These are phyloP conservation scores for Mycena olivaceomarginata DNA, from an alignment of 768 basidiomycete species.

Conservation along the genomic window DNA sequence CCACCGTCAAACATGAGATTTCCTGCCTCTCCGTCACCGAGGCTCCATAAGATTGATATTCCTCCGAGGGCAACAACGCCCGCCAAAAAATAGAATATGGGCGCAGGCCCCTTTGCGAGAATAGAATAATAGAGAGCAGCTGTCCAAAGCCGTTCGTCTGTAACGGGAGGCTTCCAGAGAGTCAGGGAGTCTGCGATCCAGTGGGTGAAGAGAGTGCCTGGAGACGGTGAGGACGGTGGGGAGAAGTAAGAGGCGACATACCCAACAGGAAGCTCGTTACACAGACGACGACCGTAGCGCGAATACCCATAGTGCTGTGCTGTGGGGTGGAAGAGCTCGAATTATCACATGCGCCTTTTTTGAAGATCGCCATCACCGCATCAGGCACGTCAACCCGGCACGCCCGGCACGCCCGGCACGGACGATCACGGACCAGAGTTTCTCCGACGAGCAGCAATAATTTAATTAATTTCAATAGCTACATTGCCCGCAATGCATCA, in stretches of 20 bases:
- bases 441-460: too few species aligned
- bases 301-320: neutral
- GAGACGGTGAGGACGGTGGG: constrained; percentile 21
- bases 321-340: neutral
- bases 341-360: neutral
- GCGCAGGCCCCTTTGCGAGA: constrained; percentile 78
- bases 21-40: constrained; percentile 84
- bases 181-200: constrained; percentile 97
- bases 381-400: too few species aligned
- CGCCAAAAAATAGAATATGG: constrained; percentile 75
- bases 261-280: constrained; percentile 89
- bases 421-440: too few species aligned
- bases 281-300: constrained; percentile 80
- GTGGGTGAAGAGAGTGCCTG: constrained; percentile 90
- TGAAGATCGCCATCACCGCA: too few species aligned
- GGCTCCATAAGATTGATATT: constrained; percentile 84
- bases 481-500: too few species aligned
- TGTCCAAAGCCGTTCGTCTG: constrained; percentile 90
- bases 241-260: constrained; percentile 53
- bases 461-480: too few species aligned
- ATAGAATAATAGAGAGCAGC: constrained; percentile 90
- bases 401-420: too few species aligned
- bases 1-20: constrained; percentile 96
- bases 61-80: constrained; percentile 76
- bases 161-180: constrained; percentile 91